Evolutionary conservation across 441 rosid genomes (phyloP).

Genomic region (Adansonia grandidieri): DNA sequence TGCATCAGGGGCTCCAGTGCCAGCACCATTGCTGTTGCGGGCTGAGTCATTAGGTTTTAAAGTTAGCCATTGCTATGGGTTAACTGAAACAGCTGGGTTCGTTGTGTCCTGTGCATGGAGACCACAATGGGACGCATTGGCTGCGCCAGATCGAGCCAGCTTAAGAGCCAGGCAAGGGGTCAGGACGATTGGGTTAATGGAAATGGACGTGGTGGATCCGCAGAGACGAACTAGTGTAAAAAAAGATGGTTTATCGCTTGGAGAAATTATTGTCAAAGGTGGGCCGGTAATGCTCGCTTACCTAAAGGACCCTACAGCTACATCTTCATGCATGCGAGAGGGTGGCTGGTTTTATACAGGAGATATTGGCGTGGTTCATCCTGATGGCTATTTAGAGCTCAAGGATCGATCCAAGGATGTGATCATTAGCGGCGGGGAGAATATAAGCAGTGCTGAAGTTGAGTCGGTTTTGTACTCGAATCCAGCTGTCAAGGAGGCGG

Average conservation of each 20-base stretch:
- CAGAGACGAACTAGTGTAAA: conserved; percentile 39
- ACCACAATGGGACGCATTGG: conserved; percentile 45
- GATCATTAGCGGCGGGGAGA: conserved; percentile 63
- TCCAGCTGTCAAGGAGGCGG: conserved; percentile 53
- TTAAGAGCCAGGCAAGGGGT: conserved; percentile 56
- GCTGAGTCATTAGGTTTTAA: conserved; percentile 51
- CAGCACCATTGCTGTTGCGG: conserved; percentile 42
- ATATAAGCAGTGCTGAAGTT: conserved; percentile 54
- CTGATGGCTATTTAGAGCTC: conserved; percentile 59
- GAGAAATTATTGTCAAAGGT: conserved; percentile 51
- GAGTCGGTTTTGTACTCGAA: conserved; percentile 53
- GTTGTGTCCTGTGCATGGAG: conserved; percentile 57
- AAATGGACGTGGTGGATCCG: conserved; percentile 47
- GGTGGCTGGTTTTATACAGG: conserved; percentile 54
- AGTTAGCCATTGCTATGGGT: conserved; percentile 57
- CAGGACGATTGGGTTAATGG: conserved; percentile 32
- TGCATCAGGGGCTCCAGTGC: conserved; percentile 57
- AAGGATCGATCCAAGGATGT: conserved; percentile 66
- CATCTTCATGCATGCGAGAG: conserved; percentile 31
- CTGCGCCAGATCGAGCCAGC: conserved; percentile 40
- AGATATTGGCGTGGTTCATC: conserved; percentile 53
- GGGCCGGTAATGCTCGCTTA: conserved; percentile 48
- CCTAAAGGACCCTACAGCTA: conserved; percentile 45
- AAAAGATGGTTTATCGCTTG: conserved; percentile 46
- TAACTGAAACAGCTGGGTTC: conserved; percentile 52